Evolutionary conservation across 345 rosid genomes (phyloP).

Genomic region (Bruguiera gymnorhiza): DNA sequence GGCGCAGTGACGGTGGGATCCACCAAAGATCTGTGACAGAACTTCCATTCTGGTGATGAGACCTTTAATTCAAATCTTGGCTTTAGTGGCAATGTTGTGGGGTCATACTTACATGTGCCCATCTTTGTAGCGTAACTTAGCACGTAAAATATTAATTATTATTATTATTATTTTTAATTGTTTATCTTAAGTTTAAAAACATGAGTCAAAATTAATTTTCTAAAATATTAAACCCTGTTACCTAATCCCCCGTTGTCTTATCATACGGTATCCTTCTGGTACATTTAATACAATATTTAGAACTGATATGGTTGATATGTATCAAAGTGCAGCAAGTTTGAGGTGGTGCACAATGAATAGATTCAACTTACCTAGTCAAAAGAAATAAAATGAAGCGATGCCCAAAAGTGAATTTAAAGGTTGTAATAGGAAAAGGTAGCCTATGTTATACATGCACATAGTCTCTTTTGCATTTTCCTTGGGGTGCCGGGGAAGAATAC

Average conservation of each 20-base stretch:
- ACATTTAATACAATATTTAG: not conserved
- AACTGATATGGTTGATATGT: not conserved
- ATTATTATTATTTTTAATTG: too few relatives aligned
- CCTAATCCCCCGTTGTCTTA: not conserved
- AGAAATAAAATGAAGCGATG: not conserved
- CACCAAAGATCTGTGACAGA: slow-evolving; percentile 24
- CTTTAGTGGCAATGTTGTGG: slow-evolving; percentile 19
- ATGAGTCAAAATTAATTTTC: not conserved
- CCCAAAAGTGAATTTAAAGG: not conserved
- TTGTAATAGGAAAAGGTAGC: too few relatives aligned
- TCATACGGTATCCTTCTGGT: not conserved
- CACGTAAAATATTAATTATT: too few relatives aligned
- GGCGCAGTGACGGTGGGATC: slow-evolving; percentile 34
- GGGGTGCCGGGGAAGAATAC: too few relatives aligned
- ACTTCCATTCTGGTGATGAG: slow-evolving; percentile 14
- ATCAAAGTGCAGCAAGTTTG: slow-evolving; percentile 20
- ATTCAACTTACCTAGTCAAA: slow-evolving; percentile 10
- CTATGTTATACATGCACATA: too few relatives aligned
- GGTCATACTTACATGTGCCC: slow-evolving; percentile 27
- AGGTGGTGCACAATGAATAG: slow-evolving; percentile 5
- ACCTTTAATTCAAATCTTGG: slow-evolving; percentile 36
- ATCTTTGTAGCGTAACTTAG: slow-evolving; percentile 1
- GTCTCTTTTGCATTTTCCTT: too few relatives aligned
- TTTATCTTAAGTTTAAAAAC: too few relatives aligned
- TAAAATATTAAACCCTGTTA: not conserved